phyloP scores from a whole-genome alignment of 805 yeast species.

The Wickerhamiella parazyma region DNA sequence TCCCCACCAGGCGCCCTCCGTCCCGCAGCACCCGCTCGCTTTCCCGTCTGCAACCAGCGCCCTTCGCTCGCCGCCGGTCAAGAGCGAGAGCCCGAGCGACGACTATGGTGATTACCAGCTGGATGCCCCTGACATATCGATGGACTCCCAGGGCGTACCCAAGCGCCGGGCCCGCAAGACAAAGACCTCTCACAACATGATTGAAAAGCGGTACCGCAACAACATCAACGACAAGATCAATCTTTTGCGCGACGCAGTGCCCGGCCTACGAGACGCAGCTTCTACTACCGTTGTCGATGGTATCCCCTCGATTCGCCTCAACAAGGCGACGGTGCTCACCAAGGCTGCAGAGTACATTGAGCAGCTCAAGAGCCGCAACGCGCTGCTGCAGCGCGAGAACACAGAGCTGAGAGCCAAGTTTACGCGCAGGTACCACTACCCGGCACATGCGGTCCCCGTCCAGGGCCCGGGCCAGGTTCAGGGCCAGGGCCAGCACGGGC shows the following conservation, averaged over 20 bases:
- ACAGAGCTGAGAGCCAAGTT: constrained; percentile 28
- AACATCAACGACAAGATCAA: constrained; percentile 57
- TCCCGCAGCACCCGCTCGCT: not conserved
- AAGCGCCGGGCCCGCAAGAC: constrained; percentile 26
- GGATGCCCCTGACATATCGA: not conserved
- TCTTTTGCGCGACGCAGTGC: constrained; percentile 59
- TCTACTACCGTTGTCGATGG: constrained; percentile 53
- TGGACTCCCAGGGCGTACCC: not conserved
- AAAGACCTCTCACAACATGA: constrained; percentile 54
- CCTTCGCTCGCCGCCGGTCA: constrained; percentile 3
- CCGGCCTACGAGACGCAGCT: constrained; percentile 47
- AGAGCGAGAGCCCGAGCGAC: not conserved
- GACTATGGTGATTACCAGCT: not conserved
- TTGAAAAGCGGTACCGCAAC: constrained; percentile 58
- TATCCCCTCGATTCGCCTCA: constrained; percentile 59
- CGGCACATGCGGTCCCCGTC: not conserved
- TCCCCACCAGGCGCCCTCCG: not conserved
- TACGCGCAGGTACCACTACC: not conserved
- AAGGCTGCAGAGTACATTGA: constrained; percentile 71
- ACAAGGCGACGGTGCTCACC: constrained; percentile 63
- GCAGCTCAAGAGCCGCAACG: constrained; percentile 52
- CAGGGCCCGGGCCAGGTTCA: not conserved
- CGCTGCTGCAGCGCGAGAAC: constrained; percentile 38
- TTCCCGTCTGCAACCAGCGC: not conserved
- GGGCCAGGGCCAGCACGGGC: not conserved